phyloP scores from a whole-genome alignment of 305 asterid species.

The Solanum hybrid region DNA sequence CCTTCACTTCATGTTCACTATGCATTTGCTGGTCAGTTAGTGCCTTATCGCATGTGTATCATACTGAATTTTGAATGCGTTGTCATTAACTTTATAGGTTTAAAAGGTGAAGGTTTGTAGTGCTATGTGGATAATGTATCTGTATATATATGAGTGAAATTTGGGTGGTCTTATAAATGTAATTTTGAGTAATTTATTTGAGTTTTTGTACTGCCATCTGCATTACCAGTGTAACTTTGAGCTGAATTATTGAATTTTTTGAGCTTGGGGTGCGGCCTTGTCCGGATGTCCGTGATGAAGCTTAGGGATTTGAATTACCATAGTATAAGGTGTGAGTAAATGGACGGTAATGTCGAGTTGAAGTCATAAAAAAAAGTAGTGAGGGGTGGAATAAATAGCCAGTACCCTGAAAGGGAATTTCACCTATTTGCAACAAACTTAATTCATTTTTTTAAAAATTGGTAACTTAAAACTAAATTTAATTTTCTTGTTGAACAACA shows the following conservation, averaged over 20 bases:
- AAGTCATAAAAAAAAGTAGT: not conserved
- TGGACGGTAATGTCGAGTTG: not conserved
- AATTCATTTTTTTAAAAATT: not conserved
- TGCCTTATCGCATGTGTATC: not conserved
- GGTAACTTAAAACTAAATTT: not conserved
- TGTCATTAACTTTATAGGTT: not conserved
- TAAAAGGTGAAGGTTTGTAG: not conserved
- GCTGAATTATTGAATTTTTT: not conserved
- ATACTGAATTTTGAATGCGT: not conserved
- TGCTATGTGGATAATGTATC: not conserved
- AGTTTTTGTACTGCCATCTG: not conserved
- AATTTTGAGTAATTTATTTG: not conserved
- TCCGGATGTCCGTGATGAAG: not conserved
- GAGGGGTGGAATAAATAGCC: not conserved
- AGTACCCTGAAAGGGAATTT: not conserved
- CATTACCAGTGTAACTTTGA: not conserved
- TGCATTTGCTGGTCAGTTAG: slow-evolving; percentile 65
- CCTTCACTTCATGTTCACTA: slow-evolving; percentile 87
- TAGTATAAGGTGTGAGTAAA: not conserved
- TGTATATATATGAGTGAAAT: not conserved
- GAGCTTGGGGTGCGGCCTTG: not conserved
- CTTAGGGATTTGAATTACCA: not conserved
- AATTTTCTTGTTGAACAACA: not conserved
- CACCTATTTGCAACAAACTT: not conserved
- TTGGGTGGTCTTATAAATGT: not conserved